Evolutionary conservation across 1,284 basidiomycete genomes (phyloP).

Genomic region (Ganoderma multipileum): DNA sequence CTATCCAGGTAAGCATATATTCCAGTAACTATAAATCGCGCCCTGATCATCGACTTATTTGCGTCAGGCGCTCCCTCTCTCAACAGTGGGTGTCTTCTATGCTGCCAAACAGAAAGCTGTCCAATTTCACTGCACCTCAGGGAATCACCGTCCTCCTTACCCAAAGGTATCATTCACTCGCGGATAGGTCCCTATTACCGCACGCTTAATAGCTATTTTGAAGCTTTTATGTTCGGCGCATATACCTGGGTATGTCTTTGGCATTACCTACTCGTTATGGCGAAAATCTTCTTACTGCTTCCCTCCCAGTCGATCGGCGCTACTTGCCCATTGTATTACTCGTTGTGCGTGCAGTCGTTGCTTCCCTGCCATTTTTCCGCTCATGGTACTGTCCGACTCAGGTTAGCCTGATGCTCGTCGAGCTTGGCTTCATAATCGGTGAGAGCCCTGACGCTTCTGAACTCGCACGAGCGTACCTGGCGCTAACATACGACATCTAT

Average conservation of each 20-base stretch:
- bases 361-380: neutral
- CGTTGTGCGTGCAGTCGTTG: neutral
- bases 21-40: no score
- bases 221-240: slow-evolving; percentile 7
- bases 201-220: neutral
- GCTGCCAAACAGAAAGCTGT: no score
- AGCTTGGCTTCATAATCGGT: neutral
- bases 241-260: neutral
- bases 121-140: neutral
- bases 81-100: neutral
- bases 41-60: neutral
- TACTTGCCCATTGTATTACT: neutral
- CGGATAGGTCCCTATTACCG: neutral
- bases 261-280: neutral
- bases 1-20: neutral
- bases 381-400: neutral
- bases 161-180: neutral
- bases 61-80: neutral
- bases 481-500: neutral
- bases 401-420: neutral
- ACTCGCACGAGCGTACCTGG: neutral
- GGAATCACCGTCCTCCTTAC: slow-evolving; percentile 5
- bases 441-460: neutral
- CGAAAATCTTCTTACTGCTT: neutral
- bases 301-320: neutral